Evolutionary conservation across 257 asterid species (phyloP).

Genomic region (Nicotiana knightiana): DNA sequence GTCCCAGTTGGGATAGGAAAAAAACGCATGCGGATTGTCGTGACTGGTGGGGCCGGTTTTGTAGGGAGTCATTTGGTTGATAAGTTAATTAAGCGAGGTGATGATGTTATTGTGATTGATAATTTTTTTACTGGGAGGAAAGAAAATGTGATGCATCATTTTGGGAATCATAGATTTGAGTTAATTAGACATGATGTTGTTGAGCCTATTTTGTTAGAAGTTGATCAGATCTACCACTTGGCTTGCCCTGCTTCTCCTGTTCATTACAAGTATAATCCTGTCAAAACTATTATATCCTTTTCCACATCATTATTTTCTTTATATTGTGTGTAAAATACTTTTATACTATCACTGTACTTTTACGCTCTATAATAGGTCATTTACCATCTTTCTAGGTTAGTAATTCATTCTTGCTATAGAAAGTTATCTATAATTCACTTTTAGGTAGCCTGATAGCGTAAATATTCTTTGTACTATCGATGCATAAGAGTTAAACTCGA

Average conservation of each 20-base stretch:
- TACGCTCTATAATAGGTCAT: too few species aligned
- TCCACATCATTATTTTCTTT: neutral
- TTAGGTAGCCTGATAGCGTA: neutral
- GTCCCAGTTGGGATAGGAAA: slow-evolving; percentile 28
- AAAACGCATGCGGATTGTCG: slow-evolving; percentile 33
- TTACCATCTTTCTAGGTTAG: too few species aligned
- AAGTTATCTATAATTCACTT: too few species aligned
- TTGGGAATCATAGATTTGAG: slow-evolving; percentile 34
- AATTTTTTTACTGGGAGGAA: slow-evolving; percentile 43
- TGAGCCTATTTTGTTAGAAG: slow-evolving; percentile 42
- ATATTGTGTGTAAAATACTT: too few species aligned
- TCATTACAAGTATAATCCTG: slow-evolving; percentile 39
- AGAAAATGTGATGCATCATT: slow-evolving; percentile 41
- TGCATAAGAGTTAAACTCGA: neutral
- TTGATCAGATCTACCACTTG: slow-evolving; percentile 36
- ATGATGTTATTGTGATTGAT: slow-evolving; percentile 40
- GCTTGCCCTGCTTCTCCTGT: slow-evolving; percentile 50
- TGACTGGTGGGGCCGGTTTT: slow-evolving; percentile 42
- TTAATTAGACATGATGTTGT: slow-evolving; percentile 38
- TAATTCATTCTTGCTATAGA: too few species aligned
- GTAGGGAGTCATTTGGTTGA: slow-evolving; percentile 44
- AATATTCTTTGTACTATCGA: neutral
- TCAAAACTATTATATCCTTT: slow-evolving; percentile 40
- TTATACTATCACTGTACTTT: too few species aligned
- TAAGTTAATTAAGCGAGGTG: slow-evolving; percentile 34